These are phyloP conservation scores for Elsinoe fawcettii DNA, from an alignment of 2,329 filamentous ascomycete species.

Conservation along the genomic window DNA sequence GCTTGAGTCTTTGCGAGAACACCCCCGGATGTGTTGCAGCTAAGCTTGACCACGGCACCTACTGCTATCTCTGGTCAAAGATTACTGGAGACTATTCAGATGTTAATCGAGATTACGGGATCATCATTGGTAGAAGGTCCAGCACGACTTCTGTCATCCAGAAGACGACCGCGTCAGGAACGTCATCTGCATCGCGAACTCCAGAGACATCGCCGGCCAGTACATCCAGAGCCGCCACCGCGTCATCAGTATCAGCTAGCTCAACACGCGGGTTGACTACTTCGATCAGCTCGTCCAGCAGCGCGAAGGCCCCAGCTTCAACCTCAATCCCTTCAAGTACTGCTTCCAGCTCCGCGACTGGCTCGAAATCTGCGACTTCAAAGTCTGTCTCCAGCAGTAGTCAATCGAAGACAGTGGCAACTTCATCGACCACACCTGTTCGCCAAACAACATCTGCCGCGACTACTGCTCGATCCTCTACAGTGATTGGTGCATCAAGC, in stretches of 20 bases:
- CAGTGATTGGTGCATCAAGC: background rate
- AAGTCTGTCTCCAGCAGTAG: too few relatives aligned
- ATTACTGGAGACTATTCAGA: background rate
- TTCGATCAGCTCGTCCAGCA: too few relatives aligned
- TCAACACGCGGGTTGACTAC: too few relatives aligned
- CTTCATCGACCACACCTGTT: background rate
- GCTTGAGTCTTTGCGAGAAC: constrained; percentile 5
- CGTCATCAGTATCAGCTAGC: too few relatives aligned
- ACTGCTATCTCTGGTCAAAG: constrained; percentile 3
- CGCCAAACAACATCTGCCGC: background rate
- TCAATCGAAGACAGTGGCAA: background rate
- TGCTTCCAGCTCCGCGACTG: too few relatives aligned
- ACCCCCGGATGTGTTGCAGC: background rate
- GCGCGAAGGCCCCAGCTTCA: too few relatives aligned
- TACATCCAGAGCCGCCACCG: too few relatives aligned
- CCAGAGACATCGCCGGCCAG: too few relatives aligned
- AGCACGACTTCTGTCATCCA: background rate
- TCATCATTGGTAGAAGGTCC: background rate
- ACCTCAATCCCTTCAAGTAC: too few relatives aligned
- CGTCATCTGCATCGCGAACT: too few relatives aligned
- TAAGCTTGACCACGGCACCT: background rate
- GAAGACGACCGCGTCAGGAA: background rate
- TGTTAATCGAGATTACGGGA: background rate
- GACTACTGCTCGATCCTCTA: background rate
- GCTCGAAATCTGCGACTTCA: too few relatives aligned